A percentile compares a stretch with the other conserved stretches of the same genome.
These are phyloP conservation scores for Ramalina peruviana DNA, from an alignment of 495 filamentous ascomycete species.

Conservation along the genomic window DNA sequence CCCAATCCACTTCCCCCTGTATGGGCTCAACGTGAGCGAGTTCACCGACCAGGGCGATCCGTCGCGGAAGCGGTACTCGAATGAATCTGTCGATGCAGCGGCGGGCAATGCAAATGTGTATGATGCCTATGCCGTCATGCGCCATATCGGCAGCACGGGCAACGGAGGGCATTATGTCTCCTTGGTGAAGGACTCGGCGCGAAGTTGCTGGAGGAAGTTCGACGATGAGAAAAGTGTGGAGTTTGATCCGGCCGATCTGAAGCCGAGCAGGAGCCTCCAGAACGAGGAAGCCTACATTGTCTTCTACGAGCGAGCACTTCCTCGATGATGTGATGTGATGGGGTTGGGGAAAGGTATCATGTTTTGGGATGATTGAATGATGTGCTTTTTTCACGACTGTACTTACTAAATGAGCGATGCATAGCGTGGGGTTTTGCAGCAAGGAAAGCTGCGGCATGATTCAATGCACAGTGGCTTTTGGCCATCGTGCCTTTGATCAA, in stretches of 20 bases:
- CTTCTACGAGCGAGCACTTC: constrained; percentile 45
- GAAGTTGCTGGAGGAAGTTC: constrained; percentile 49
- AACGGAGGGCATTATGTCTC: constrained; percentile 59
- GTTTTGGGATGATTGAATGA: background rate
- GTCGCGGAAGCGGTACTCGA: background rate
- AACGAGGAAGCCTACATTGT: constrained; percentile 57
- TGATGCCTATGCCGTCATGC: constrained; percentile 57
- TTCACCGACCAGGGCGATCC: constrained; percentile 13
- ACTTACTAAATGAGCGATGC: constrained; percentile 12
- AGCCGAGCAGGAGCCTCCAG: constrained; percentile 33
- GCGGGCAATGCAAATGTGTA: constrained; percentile 54
- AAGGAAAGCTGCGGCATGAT: constrained; percentile 45
- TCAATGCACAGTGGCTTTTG: background rate
- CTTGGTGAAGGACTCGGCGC: constrained; percentile 45
- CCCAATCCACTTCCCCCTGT: constrained; percentile 52
- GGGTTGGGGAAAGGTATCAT: constrained; percentile 15
- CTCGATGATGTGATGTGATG: constrained; percentile 27
- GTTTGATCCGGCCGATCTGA: constrained; percentile 41
- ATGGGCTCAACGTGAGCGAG: constrained; percentile 44
- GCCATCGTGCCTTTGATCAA: background rate
- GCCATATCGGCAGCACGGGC: constrained; percentile 49
- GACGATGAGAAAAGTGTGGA: constrained; percentile 48
- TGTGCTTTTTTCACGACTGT: background rate
- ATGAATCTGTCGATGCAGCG: constrained; percentile 25
- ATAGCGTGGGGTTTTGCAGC: constrained; percentile 17